Evolutionary conservation across 805 yeast genomes (phyloP).

Genomic region (Candida anglica): DNA sequence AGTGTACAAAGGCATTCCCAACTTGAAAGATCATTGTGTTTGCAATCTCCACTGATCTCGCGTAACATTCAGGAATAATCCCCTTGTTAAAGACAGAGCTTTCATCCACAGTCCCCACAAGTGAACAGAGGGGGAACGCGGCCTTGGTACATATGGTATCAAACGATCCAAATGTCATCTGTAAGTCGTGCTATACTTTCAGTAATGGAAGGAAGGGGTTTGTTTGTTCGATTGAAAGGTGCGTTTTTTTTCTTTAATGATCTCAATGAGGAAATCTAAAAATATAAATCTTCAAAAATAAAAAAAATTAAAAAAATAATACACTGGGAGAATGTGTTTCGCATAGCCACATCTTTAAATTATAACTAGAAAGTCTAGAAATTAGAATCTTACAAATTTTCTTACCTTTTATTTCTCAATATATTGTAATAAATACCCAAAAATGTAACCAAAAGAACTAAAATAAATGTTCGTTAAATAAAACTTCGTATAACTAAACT

Average conservation of each 20-base stretch:
- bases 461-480: conserved; percentile 2
- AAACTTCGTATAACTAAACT: conserved; percentile 4
- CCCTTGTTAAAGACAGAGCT: conserved; percentile 46
- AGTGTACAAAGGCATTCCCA: conserved; percentile 83
- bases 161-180: conserved; percentile 68
- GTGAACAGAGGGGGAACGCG: conserved; percentile 77
- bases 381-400: no score
- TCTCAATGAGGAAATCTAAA: neutral
- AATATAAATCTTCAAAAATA: neutral
- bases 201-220: neutral
- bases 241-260: neutral
- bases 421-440: no score
- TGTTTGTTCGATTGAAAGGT: neutral
- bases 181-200: neutral
- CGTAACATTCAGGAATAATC: conserved; percentile 72
- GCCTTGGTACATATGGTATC: conserved; percentile 58
- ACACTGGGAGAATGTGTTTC: neutral
- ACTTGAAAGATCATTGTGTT: conserved; percentile 87
- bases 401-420: no score
- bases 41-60: conserved; percentile 82
- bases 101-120: conserved; percentile 51
- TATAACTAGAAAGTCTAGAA: neutral
- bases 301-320: neutral
- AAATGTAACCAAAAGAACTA: neutral
- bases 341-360: neutral